Percentiles rank a stretch among this genome's conserved stretches.
These are phyloP conservation scores for Castanopsis chinensis DNA, from an alignment of 306 rosid species.

Conservation along the genomic window DNA sequence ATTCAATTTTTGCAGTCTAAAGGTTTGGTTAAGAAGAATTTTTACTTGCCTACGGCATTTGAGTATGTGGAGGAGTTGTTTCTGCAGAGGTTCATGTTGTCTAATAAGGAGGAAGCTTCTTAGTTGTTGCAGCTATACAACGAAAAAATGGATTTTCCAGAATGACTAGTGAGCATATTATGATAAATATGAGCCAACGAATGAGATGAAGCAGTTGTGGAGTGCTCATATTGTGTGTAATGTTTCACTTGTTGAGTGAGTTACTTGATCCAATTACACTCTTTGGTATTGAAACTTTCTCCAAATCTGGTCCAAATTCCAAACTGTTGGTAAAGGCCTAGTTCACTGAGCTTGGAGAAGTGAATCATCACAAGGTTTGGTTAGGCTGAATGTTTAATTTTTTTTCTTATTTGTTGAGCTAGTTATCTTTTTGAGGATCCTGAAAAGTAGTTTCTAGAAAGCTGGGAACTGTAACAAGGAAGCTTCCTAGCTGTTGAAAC, in stretches of 20 bases:
- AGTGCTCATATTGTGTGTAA: not conserved
- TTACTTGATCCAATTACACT: too few species aligned
- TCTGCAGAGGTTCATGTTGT: slow-evolving; percentile 15
- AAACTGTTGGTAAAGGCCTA: too few species aligned
- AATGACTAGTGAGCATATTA: not conserved
- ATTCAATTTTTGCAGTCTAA: slow-evolving; percentile 20
- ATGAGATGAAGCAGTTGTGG: not conserved
- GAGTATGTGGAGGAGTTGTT: not conserved
- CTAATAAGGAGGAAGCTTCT: slow-evolving; percentile 21
- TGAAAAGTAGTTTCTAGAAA: not conserved
- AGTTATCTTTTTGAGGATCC: not conserved
- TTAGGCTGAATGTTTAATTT: not conserved
- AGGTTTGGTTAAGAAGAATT: slow-evolving; percentile 23
- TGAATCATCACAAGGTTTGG: slow-evolving; percentile 18
- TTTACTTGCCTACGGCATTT: not conserved
- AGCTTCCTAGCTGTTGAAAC: not conserved
- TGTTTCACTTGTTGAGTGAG: not conserved
- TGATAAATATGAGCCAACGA: not conserved
- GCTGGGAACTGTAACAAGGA: not conserved
- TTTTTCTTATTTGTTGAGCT: not conserved
- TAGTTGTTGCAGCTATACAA: slow-evolving; percentile 28
- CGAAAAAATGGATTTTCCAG: slow-evolving; percentile 9
- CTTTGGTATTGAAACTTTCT: too few species aligned
- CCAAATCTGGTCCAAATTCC: too few species aligned
- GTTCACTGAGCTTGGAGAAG: too few species aligned